A percentile compares a stretch with the other conserved stretches of the same genome.
Conservation (phyloP, 768 basidiomycete genomes). For the Naganishia kalamii region DNA sequence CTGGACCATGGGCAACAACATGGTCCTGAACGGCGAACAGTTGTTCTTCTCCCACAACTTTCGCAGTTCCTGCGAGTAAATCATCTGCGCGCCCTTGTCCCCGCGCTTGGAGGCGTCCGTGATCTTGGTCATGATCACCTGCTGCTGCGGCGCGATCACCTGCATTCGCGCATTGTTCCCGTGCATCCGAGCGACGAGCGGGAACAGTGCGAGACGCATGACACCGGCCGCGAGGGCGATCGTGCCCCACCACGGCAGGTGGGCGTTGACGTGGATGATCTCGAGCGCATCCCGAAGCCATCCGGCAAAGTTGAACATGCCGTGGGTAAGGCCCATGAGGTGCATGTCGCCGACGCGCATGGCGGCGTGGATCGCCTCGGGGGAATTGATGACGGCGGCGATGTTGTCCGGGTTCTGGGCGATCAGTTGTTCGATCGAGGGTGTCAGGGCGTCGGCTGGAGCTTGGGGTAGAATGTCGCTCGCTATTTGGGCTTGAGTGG, state of each 20-base stretch:
- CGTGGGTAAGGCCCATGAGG: conserved; percentile 38
- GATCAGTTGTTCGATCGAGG: conserved; percentile 21
- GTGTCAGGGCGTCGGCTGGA: conserved; percentile 17
- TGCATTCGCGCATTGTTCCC: conserved; percentile 67
- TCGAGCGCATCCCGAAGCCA: conserved; percentile 40
- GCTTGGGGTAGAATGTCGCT: conserved; percentile 23
- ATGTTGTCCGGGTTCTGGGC: conserved; percentile 32
- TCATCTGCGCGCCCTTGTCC: conserved; percentile 51
- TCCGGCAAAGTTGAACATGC: conserved; percentile 34
- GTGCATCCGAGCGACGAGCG: conserved; percentile 54
- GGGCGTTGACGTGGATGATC: conserved; percentile 33
- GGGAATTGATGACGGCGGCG: conserved; percentile 37
- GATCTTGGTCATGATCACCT: conserved; percentile 55
- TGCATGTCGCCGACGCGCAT: conserved; percentile 39
- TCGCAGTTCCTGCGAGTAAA: conserved; percentile 51
- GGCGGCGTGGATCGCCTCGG: conserved; percentile 40
- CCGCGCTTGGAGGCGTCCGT: conserved; percentile 47
- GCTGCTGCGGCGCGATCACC: conserved; percentile 58
- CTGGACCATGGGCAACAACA: conserved; percentile 62
- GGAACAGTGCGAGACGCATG: conserved; percentile 47
- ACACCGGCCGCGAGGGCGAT: conserved; percentile 38
- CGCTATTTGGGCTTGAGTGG: conserved; percentile 2
- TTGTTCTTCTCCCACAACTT: conserved; percentile 61
- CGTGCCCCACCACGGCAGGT: conserved; percentile 46
- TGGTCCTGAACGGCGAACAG: conserved; percentile 56